A percentile compares a stretch with the other conserved stretches of the same genome.
phyloP scores from a whole-genome alignment of 2,329 filamentous ascomycete genomes.

The Penicillium sp. region DNA sequence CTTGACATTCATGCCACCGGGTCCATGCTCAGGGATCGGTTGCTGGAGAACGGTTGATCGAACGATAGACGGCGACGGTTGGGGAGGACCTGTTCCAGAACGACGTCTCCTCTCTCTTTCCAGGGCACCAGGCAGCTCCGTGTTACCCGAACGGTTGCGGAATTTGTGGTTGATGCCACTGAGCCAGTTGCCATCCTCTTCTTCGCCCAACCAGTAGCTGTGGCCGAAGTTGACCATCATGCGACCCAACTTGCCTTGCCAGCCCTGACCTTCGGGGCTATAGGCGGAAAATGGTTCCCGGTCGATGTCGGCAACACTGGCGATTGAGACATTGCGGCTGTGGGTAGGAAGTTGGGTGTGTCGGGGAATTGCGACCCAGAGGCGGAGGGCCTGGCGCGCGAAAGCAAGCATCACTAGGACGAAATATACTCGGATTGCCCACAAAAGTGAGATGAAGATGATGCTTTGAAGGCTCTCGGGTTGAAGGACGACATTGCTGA shows the following conservation, averaged over 20 bases:
- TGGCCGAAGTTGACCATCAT: conserved; percentile 71
- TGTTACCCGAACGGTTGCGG: conserved; percentile 47
- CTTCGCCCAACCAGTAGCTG: conserved; percentile 75
- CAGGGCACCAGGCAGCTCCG: conserved; percentile 43
- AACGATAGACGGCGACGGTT: conserved; percentile 39
- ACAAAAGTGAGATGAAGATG: conserved; percentile 70
- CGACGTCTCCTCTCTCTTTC: conserved; percentile 62
- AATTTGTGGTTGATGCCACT: conserved; percentile 62
- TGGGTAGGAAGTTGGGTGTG: conserved; percentile 42
- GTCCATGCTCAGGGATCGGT: conserved; percentile 30
- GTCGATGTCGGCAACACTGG: conserved; percentile 46
- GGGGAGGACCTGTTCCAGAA: conserved; percentile 59
- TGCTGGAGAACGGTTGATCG: conserved; percentile 38
- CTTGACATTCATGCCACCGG: conserved; percentile 34
- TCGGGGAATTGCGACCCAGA: conserved; percentile 49
- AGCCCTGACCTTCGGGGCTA: conserved; percentile 73
- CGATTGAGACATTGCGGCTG: conserved; percentile 47
- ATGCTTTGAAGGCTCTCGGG: conserved; percentile 73
- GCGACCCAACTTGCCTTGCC: conserved; percentile 75
- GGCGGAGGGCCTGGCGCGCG: conserved; percentile 72
- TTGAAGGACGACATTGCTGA: conserved; percentile 65
- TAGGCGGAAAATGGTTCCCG: conserved; percentile 69
- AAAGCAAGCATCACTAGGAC: conserved; percentile 79
- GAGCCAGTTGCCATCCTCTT: conserved; percentile 66
- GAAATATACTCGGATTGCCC: conserved; percentile 77